Base-by-base conservation (phyloP, 768 basidiomycete species). In the Agrocybe praecox region DNA sequence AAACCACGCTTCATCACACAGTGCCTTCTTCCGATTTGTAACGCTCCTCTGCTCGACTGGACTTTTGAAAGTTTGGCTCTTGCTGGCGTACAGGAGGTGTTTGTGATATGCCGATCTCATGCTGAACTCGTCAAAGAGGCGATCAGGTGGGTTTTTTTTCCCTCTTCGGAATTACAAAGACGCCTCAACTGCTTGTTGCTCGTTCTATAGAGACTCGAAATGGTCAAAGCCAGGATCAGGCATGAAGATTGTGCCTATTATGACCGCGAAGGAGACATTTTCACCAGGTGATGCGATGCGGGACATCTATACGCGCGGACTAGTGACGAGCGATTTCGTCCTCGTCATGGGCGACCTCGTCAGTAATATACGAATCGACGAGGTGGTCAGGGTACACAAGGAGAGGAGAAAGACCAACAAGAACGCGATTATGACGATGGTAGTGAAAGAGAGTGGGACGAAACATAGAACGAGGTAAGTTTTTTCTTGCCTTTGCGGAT, bases 371-470 rank as follows among this genome's bases (percentile, higher is more conserved):
- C 85, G 86, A 57, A 89, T 99, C 62, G 90, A 93, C 64, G 90
- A 94, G 63, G 91, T 95, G 52, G 90, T 97, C 47, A 82, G 88
- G 46, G 85, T 84, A 60, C 96, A 98, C 77, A 94, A 90, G 79
- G 90, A 91, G 70, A 78, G 94, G 49, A 79, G 94, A 58, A 89
- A 88, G 72, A 83, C 79, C 57, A 93, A 96, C 72, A 92, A 93
- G 76, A 92, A 98, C 69, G 92, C 90, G 36, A 94, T 95, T 66
- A 95, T 99, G 94, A 95, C 94, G 23, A 94, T 98, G 80, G 94
- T 93, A 14, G 90, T 92, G 56, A 92, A 92, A 72, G 87, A 90
- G 72, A 85, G 85, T 62, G 89, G 89, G 14, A 79, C 78, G 8
- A 74, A 69, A 59, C 92, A 92, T 73, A 78, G 90, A 47, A 90